Evolutionary conservation across 208 protist genomes (phyloP), one percentile per base, ranked within the genome.

Genomic region (Crithidia fasciculata): DNA sequence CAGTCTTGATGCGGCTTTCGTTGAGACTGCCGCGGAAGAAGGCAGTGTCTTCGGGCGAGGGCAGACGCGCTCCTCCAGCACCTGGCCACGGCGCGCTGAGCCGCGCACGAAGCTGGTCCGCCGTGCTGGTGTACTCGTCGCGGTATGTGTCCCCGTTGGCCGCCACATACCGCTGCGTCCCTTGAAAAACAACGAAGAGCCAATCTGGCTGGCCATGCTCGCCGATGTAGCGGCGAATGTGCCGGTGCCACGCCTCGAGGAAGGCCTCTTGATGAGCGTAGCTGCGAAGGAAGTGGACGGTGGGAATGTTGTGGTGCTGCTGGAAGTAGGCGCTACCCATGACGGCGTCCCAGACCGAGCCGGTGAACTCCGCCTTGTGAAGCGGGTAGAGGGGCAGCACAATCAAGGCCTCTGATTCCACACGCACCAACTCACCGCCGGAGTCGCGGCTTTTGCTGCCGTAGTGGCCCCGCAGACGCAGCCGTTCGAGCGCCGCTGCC

Each of bases 371-470:
- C 18, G 83, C 75, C 58, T 64, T 83, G 78, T 91, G 87, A 54
- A 91, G 85, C 2, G 85, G 85, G 56, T 84, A 88, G 2, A 89
- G 69, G 2, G 82, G 78, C 10, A 91, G 62, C 37, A 88, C 71
- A 8, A 91, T 72, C 3, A 89, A 62, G 6, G 69, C 55, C 64
- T 85, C 72, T 36, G 80, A 65, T n/a, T 74, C 60, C 28, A 82
- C 74, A 18, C 57, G 58, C 0, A 69, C 52, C 12, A 61, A n/a
- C 36, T 45, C 58, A 15, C 71, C 76, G 15, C 60, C 41, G 41
- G 64, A 62, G 67, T 84, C 79, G 12, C 43, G n/a, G 0, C 74
- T 28, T 3, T 45, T 49, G 9, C 61, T 61, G 36, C 44, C 61
- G 63, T 83, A 82, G 73, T 70, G 80, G 40, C 78, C 77, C 15